Conservation (phyloP, 208 protist genomes). For the Borovskyia barvae region DNA sequence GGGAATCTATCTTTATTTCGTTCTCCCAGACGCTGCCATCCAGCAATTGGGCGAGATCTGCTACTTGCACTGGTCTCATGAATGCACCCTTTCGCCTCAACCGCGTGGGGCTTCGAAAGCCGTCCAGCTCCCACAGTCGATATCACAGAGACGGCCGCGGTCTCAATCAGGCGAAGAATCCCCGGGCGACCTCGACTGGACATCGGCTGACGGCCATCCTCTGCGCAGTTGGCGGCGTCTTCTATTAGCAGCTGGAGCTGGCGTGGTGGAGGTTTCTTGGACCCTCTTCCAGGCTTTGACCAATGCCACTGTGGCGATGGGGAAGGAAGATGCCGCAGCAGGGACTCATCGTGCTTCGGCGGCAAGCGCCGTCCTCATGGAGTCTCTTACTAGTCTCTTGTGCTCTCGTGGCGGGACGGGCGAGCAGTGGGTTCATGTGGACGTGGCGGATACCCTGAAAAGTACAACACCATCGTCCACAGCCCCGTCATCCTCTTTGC, state of each 20-base stretch:
- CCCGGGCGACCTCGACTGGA: slow-evolving; percentile 1
- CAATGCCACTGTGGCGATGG: neutral
- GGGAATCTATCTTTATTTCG: slow-evolving; percentile 6
- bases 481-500: too few species aligned
- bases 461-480: too few species aligned
- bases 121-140: too few species aligned
- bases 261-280: slow-evolving; percentile 14
- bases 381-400: neutral
- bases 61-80: neutral
- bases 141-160: too few species aligned
- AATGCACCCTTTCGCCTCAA: too few species aligned
- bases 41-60: neutral
- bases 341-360: too few species aligned
- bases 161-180: neutral
- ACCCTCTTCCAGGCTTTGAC: slow-evolving; percentile 5
- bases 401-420: neutral
- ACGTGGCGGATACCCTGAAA: slow-evolving; percentile 2
- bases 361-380: too few species aligned
- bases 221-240: slow-evolving; percentile 23
- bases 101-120: too few species aligned
- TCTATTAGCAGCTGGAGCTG: slow-evolving; percentile 10
- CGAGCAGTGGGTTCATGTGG: slow-evolving; percentile 18
- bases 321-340: neutral
- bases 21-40: slow-evolving; percentile 17
- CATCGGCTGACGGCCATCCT: slow-evolving; percentile 13